Percentiles rank a stretch among this genome's conserved stretches.
Conservation (phyloP, 371 early-diverging fungal species). For the Fennellomyces sp. region DNA sequence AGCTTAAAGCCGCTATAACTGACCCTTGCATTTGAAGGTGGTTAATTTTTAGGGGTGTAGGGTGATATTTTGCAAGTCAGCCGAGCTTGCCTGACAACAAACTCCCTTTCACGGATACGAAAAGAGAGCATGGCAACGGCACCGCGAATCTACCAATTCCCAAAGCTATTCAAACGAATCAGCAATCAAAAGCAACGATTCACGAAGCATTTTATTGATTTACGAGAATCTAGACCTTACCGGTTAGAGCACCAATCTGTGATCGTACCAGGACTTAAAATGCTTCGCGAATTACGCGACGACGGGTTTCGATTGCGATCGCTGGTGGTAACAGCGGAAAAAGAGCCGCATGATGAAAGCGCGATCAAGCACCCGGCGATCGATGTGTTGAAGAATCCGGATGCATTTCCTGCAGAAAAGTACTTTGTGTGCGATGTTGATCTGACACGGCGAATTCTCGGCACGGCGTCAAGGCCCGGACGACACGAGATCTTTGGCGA, state of each 20-base stretch:
- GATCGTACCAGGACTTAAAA: conserved; percentile 43
- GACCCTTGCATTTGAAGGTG: no score
- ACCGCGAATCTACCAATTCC: conserved; percentile 21
- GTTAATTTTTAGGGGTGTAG: no score
- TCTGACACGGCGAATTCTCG: conserved; percentile 44
- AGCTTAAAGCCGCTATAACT: no score
- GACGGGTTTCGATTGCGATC: conserved; percentile 30
- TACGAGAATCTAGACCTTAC: conserved; percentile 41
- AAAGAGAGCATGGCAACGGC: conserved; percentile 17
- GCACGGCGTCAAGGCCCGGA: conserved; percentile 50
- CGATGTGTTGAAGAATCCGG: conserved; percentile 31
- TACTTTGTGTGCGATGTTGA: conserved; percentile 45
- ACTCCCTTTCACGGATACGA: neutral
- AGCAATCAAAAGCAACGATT: conserved; percentile 21
- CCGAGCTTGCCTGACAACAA: neutral
- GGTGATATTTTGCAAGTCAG: no score
- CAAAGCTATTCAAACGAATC: conserved; percentile 27
- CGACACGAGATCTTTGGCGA: conserved; percentile 52
- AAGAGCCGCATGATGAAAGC: conserved; percentile 22
- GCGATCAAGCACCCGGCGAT: conserved; percentile 38
- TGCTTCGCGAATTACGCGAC: conserved; percentile 33
- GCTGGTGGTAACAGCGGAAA: conserved; percentile 38
- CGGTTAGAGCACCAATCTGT: conserved; percentile 27
- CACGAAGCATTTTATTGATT: conserved; percentile 30
- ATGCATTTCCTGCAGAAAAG: conserved; percentile 32